Evolutionary conservation across 345 rosid species (phyloP).

Genomic region (Balakata baccata): DNA sequence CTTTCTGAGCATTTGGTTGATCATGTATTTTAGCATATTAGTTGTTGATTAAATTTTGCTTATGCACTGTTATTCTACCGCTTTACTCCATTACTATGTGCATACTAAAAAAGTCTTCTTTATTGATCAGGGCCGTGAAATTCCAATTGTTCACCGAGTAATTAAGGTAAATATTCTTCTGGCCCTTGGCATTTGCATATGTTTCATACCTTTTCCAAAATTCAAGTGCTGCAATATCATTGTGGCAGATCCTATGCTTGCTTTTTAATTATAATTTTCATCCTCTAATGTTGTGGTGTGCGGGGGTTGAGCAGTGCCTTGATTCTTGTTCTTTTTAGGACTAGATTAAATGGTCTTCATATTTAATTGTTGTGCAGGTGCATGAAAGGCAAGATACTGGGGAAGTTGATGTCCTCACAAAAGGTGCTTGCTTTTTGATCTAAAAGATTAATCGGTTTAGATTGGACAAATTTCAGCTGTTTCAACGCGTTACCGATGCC

Average conservation of each 20-base stretch:
- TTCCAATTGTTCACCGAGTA: slow-evolving; percentile 95
- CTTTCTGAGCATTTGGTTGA: neutral
- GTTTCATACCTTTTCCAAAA: neutral
- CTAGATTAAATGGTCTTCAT: slow-evolving; percentile 2
- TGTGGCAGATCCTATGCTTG: neutral
- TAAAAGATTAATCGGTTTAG: slow-evolving; percentile 9
- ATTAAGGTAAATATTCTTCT: slow-evolving; percentile 60
- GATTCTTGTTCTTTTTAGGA: neutral
- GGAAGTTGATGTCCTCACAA: slow-evolving; percentile 91
- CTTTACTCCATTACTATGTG: neutral
- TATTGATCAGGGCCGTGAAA: slow-evolving; percentile 78
- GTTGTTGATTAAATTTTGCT: neutral
- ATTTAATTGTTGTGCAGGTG: slow-evolving; percentile 45
- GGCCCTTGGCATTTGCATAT: neutral
- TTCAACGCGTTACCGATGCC: neutral
- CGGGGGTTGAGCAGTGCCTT: neutral
- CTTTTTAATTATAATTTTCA: neutral
- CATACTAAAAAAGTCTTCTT: slow-evolving; percentile 15
- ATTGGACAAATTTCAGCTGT: neutral
- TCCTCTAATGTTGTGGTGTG: neutral
- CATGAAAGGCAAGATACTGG: slow-evolving; percentile 78
- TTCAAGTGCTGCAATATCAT: neutral
- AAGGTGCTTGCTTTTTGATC: slow-evolving; percentile 51
- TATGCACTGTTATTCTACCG: neutral
- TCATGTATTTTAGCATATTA: neutral